Base-by-base conservation (phyloP, 2,329 filamentous ascomycete genomes). In the Trichoderma sp. region DNA sequence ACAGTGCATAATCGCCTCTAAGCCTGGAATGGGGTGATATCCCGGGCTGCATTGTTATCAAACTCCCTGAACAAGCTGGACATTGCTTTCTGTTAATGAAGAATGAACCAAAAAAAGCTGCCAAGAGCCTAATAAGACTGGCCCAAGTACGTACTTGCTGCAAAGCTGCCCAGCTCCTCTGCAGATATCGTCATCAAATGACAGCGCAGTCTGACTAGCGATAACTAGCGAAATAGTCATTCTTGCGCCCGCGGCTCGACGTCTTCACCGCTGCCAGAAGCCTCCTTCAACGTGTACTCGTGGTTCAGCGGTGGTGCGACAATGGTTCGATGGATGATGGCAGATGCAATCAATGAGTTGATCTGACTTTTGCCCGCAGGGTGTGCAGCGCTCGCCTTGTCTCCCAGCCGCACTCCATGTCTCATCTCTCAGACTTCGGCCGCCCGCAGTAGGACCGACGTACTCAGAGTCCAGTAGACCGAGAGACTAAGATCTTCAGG, bases 371-470 rank as follows among this genome's bases (percentile, higher is more conserved):
- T 49, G 46, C 30, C 30, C 18, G n/a, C 52, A 58, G 55, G 30
- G 51, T 26, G 51, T 54, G 51, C 51, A 26, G 21, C 26, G 21
- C 24, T 54, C 24, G 26, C 51, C 55, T 32, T 37, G 21, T n/a
- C 21, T n/a, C 26, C 49, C 39, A 34, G 4, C 18, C 14, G 52
- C 32, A 51, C 56, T 56, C 37, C 37, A 32, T 58, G 37, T 37
- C 52, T 58, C 37, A 39, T 56, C 18, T 8, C 52, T 56, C 52
- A 43, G 46, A 32, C 37, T 56, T 66, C 34, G 61, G 26, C 37
- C 28, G 63, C 63, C 63, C 63, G 52, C 37, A 66, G 63, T 66
- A 66, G 63, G 52, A 66, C 63, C 63, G 63, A 66, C 63, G 34
- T 58, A 18, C 3, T 30, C 63, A 58, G 46, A 18, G 8, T 24